Conservation (phyloP, 495 filamentous ascomycete species). For the Ramalina intermedia region DNA sequence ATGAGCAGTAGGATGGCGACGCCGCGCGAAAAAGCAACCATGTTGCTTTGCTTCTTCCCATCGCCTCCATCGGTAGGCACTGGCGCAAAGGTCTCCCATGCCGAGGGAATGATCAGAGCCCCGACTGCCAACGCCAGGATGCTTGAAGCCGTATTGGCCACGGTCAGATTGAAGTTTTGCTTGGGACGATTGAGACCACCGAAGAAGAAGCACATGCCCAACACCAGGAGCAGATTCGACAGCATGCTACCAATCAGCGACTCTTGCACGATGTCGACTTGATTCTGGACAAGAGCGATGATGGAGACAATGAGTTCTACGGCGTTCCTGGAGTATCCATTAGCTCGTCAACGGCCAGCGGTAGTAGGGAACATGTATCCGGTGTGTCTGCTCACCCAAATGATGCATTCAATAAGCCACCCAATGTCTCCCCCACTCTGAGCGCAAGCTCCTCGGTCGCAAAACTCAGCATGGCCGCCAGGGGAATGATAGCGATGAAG, state of each 20-base stretch:
- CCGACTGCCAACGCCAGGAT: slow-evolving; percentile 67
- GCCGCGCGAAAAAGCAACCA: slow-evolving; percentile 51
- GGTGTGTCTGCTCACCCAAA: slow-evolving; percentile 49
- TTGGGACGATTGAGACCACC: slow-evolving; percentile 67
- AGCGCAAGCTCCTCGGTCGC: slow-evolving; percentile 41
- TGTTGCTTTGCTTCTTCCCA: slow-evolving; percentile 10
- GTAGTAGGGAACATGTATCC: too few species aligned
- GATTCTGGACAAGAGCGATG: slow-evolving; percentile 54
- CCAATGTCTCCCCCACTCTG: slow-evolving; percentile 62
- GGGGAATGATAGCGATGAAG: slow-evolving; percentile 26
- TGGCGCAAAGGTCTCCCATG: slow-evolving; percentile 49
- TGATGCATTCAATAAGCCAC: slow-evolving; percentile 73
- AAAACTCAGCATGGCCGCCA: slow-evolving; percentile 41
- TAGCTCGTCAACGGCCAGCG: neutral
- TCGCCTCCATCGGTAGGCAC: slow-evolving; percentile 1
- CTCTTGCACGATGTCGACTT: slow-evolving; percentile 82
- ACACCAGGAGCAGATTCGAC: slow-evolving; percentile 79
- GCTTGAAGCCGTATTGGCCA: slow-evolving; percentile 83
- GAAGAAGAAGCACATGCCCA: slow-evolving; percentile 90
- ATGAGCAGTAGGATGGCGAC: slow-evolving; percentile 61
- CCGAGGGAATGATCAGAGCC: slow-evolving; percentile 76
- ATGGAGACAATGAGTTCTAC: slow-evolving; percentile 87
- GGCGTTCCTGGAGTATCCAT: slow-evolving; percentile 47
- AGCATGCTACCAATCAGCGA: slow-evolving; percentile 84
- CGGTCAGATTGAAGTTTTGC: slow-evolving; percentile 83